These are phyloP conservation scores for Globomyces pollinis-pini DNA, from an alignment of 192 early-diverging fungal genomes.

Conservation along the genomic window DNA sequence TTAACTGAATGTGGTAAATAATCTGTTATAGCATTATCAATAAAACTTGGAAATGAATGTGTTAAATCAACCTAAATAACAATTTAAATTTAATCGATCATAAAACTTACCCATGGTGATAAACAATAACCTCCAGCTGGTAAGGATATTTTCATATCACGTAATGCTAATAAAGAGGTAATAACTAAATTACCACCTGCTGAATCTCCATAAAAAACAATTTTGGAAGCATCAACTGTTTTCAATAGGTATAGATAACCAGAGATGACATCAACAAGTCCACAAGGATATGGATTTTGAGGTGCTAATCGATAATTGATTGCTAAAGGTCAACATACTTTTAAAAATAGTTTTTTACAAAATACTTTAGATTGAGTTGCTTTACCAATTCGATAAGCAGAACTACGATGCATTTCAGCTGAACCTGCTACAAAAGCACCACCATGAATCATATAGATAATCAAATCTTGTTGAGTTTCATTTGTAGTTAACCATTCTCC, in stretches of 20 bases:
- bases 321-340: constrained; percentile 6
- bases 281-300: constrained; percentile 32
- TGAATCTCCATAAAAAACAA: constrained; percentile 7
- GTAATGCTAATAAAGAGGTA: background rate
- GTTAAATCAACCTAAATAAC: too few relatives aligned
- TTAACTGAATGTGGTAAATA: constrained; percentile 5
- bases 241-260: constrained; percentile 46
- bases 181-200: constrained; percentile 9
- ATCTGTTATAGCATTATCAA: constrained; percentile 24
- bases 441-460: constrained; percentile 9
- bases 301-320: constrained; percentile 36
- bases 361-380: background rate
- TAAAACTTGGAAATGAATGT: constrained; percentile 40
- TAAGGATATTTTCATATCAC: constrained; percentile 4
- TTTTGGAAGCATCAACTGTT: constrained; percentile 1
- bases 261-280: constrained; percentile 68
- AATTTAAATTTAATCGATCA: too few relatives aligned
- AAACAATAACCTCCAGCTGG: constrained; percentile 9
- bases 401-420: background rate
- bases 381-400: background rate
- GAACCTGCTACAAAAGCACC: constrained; percentile 8
- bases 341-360: too few relatives aligned
- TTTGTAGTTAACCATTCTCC: background rate
- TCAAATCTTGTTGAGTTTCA: background rate
- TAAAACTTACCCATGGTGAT: constrained; percentile 47